phyloP scores from a whole-genome alignment of 371 early-diverging fungal species.

The Saksenaea oblongispora region DNA sequence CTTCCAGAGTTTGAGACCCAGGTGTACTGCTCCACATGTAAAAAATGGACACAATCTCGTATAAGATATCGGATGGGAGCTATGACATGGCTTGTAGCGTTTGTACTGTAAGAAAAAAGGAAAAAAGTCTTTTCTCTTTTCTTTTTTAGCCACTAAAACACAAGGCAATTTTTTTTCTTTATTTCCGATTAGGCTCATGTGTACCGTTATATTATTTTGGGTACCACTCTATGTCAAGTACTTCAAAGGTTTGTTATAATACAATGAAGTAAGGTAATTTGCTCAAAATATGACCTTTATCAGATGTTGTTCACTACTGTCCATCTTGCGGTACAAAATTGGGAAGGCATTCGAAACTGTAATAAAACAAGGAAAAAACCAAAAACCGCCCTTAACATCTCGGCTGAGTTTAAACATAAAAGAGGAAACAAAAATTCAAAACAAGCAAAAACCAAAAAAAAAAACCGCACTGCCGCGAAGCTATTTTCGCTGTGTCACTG shows the following conservation, averaged over 20 bases:
- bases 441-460: too few relatives aligned
- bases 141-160: background rate
- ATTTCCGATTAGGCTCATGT: slow-evolving; percentile 27
- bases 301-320: slow-evolving; percentile 47
- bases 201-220: slow-evolving; percentile 44
- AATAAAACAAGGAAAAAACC: background rate
- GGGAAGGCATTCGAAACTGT: slow-evolving; percentile 27
- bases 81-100: slow-evolving; percentile 33
- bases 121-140: background rate
- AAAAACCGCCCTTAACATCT: background rate
- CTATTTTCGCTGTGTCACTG: too few relatives aligned
- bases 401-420: background rate
- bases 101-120: slow-evolving; percentile 32
- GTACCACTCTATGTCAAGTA: slow-evolving; percentile 49
- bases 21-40: slow-evolving; percentile 34
- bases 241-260: slow-evolving; percentile 35
- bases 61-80: slow-evolving; percentile 41
- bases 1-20: slow-evolving; percentile 44
- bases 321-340: slow-evolving; percentile 37
- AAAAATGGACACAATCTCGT: slow-evolving; percentile 36
- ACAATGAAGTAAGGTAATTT: background rate
- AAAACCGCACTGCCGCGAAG: too few relatives aligned
- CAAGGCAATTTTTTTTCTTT: background rate
- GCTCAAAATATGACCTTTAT: background rate
- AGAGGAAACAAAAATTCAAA: slow-evolving; percentile 6